Evolutionary conservation across 1,284 basidiomycete genomes (phyloP), one percentile per base, ranked within the genome.

Genomic region (Phylloboletellus chloephorus): DNA sequence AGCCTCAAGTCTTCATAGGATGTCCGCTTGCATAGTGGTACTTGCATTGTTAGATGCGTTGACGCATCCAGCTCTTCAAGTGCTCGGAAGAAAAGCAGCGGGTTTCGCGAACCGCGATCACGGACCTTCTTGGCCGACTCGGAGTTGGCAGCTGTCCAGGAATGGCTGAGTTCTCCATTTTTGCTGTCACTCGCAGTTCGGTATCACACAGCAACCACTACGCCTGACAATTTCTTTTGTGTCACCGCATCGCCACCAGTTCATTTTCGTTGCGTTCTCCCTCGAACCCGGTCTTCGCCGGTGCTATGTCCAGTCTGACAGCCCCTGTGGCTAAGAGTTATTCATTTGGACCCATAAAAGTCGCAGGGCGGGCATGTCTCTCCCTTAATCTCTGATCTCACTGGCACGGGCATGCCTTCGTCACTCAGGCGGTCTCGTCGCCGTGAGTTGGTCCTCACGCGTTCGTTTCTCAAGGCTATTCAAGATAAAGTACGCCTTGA

Each of bases 401-500:
- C 43, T 25, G 34, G 50, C 40, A 39, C 43, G 44, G 54, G 52
- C 50, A 67, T 67, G 65, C 52, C 66, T 47, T 61, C 57, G 37
- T 59, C 57, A 41, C 55, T 69, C 50, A 64, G 58, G 54, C 61
- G 67, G 38, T 56, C 64, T 35, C 66, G 58, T 39, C 65, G 57
- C 30, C 56, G 53, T 45, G 61, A 67, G 49, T 41, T 65, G 48
- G 47, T 56, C 32, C 56, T 64, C 44, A 64, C 65, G 6, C 56
- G 48, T 12, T 67, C 66, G 6, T 57, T 68, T 40, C 58, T 60
- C 12, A 60, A 49, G 35, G 61, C 60, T 8, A 58, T 67, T 25
- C 60, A 59, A 49, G 63, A 67, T 22, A 67, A 67, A 53, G 52
- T 67, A 20, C 43, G 43, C 31, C 51, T 53, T 29, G 44, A 52